A percentile compares a stretch with the other conserved stretches of the same genome.
These are phyloP conservation scores for Candida glaebosa DNA, from an alignment of 805 yeast species.

Conservation along the genomic window DNA sequence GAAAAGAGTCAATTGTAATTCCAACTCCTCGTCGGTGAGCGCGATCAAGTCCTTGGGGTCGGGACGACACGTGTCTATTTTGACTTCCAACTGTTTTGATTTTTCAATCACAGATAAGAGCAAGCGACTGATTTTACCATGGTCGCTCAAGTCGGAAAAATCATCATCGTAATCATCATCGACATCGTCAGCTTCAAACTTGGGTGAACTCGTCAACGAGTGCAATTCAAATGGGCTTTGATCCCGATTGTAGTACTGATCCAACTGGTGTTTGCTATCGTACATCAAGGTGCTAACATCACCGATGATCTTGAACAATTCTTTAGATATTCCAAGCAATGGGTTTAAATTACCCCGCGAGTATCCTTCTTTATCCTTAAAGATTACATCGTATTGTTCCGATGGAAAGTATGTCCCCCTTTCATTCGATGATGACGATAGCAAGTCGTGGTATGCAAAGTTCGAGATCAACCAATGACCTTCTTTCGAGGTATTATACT, in stretches of 20 bases:
- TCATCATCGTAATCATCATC: slow-evolving; percentile 14
- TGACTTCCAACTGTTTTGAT: slow-evolving; percentile 42
- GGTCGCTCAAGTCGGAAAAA: slow-evolving; percentile 21
- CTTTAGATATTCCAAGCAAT: slow-evolving; percentile 67
- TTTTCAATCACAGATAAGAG: slow-evolving; percentile 26
- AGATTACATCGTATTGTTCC: slow-evolving; percentile 54
- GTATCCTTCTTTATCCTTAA: slow-evolving; percentile 32
- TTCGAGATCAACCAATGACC: slow-evolving; percentile 72
- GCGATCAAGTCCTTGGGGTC: slow-evolving; percentile 43
- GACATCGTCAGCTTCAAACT: slow-evolving; percentile 4
- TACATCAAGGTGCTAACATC: slow-evolving; percentile 61
- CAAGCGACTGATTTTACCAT: slow-evolving; percentile 17
- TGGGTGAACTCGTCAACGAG: slow-evolving; percentile 2
- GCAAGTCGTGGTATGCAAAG: slow-evolving; percentile 77
- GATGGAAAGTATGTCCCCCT: slow-evolving; percentile 65
- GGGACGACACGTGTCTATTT: slow-evolving; percentile 51
- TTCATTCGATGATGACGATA: slow-evolving; percentile 57
- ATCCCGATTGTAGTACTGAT: slow-evolving; percentile 9
- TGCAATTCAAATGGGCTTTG: slow-evolving; percentile 2
- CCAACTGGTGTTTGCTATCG: slow-evolving; percentile 37
- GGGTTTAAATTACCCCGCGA: slow-evolving; percentile 56
- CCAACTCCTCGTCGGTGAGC: slow-evolving; percentile 48
- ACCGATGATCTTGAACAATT: slow-evolving; percentile 63
- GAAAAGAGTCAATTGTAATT: slow-evolving; percentile 65
- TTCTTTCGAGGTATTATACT: slow-evolving; percentile 49